A percentile compares a stretch with the other conserved stretches of the same genome.
Evolutionary conservation across 192 early-diverging fungal genomes (phyloP).

Genomic region (Oehlia diaphana): DNA sequence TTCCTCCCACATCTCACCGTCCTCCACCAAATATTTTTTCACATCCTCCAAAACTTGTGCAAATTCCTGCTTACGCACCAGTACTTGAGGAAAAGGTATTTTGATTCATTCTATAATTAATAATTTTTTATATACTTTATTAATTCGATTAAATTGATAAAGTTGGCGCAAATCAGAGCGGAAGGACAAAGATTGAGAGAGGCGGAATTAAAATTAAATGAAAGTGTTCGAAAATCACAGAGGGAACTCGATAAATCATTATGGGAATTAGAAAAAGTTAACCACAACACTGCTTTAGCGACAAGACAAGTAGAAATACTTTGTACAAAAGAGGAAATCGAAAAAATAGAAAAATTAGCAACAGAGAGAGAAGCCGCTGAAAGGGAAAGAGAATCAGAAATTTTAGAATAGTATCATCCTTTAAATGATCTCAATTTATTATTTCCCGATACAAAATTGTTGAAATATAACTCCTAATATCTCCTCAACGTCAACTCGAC

Average conservation of each 20-base stretch:
- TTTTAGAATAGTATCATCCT: background rate
- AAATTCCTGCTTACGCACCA: constrained; percentile 8
- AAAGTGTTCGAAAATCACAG: constrained; percentile 3
- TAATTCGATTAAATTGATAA: background rate
- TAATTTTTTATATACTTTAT: background rate
- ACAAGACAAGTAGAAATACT: constrained; percentile 11
- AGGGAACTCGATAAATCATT: constrained; percentile 4
- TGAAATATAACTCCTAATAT: constrained; percentile 73
- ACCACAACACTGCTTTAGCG: constrained; percentile 3
- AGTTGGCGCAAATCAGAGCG: constrained; percentile 2
- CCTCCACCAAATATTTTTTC: background rate
- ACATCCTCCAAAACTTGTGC: background rate
- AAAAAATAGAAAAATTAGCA: background rate
- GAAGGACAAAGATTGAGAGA: constrained; percentile 7
- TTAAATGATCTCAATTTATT: constrained; percentile 9
- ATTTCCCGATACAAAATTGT: constrained; percentile 82
- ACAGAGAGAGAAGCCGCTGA: background rate
- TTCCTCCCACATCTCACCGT: background rate
- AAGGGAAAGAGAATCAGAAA: background rate
- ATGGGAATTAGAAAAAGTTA: constrained; percentile 18
- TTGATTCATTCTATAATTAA: background rate
- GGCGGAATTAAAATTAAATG: background rate
- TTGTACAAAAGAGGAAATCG: constrained; percentile 3
- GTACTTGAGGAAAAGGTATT: constrained; percentile 11
- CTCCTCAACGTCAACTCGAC: constrained; percentile 70